phyloP scores from a whole-genome alignment of 1,284 basidiomycete species.

The Stereum hirsutum region DNA sequence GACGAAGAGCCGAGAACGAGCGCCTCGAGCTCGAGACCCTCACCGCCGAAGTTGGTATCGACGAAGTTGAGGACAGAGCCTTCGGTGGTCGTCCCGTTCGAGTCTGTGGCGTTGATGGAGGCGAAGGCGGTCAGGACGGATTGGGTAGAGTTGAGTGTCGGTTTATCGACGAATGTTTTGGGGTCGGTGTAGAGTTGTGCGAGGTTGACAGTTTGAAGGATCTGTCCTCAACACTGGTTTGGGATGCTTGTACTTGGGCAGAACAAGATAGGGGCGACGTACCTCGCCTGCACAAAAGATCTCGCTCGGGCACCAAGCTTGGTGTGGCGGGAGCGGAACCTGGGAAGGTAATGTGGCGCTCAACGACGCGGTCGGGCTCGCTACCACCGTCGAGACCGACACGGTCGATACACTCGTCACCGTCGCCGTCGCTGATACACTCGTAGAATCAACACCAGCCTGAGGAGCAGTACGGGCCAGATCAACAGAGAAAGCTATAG shows the following conservation, averaged over 20 bases:
- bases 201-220: slow-evolving; percentile 82
- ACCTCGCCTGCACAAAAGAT: slow-evolving; percentile 80
- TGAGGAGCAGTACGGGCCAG: no score
- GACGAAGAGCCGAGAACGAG: slow-evolving; percentile 42
- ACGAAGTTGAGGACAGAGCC: slow-evolving; percentile 63
- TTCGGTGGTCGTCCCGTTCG: slow-evolving; percentile 51
- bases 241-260: background rate
- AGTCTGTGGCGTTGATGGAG: slow-evolving; percentile 33
- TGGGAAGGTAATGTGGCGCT: slow-evolving; percentile 57
- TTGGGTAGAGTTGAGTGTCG: slow-evolving; percentile 57
- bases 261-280: slow-evolving; percentile 19
- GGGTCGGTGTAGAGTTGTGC: slow-evolving; percentile 71
- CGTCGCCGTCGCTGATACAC: slow-evolving; percentile 7
- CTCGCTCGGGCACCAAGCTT: slow-evolving; percentile 72
- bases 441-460: no score
- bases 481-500: no score
- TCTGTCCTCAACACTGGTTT: slow-evolving; percentile 27
- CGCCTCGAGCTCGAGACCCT: slow-evolving; percentile 76
- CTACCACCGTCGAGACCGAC: slow-evolving; percentile 49
- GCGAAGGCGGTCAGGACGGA: slow-evolving; percentile 66
- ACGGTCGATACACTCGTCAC: slow-evolving; percentile 16
- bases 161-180: slow-evolving; percentile 91
- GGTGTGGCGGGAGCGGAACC: slow-evolving; percentile 57
- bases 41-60: slow-evolving; percentile 71
- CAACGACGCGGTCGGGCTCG: slow-evolving; percentile 53